Base-by-base conservation (phyloP, 140 eudicot species). In the Anethum foeniculum region DNA sequence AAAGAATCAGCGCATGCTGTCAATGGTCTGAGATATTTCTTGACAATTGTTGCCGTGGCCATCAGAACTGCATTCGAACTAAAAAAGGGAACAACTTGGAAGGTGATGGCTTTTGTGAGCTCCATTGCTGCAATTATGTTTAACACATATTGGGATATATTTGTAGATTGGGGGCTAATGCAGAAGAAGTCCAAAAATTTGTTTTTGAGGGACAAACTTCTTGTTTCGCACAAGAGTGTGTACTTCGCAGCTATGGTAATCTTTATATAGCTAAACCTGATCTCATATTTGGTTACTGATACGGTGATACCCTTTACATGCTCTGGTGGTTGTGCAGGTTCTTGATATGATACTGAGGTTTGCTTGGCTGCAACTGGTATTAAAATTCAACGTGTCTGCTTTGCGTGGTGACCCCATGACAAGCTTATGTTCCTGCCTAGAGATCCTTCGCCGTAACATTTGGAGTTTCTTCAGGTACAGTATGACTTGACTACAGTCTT, bases 391-490 rank as follows among this genome's bases (percentile, higher is more conserved):
- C 69, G 76, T 91, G 46, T 84, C 51, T 51, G 73, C 84, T 77
- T 81, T 94, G 65, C 89, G 83, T 44, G 94, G 91, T 72, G 82
- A 79, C 15, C 80, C 91, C 7, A 60, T 88, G 65, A 85, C 96
- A 65, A 87, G 87, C 74, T 30, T 87, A 44, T 87, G 90, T 82
- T 84, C 96, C n/a, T 94, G 89, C 86, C 84, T 94, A 23, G 98
- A 92, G 87, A 90, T 91, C 73, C 83, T 92, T 64, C 92, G 98
- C 15, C 96, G 98, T 75, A 96, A 97, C 71, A 86, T 91, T 64
- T 94, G 98, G 98, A 94, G 88, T 88, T 94, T 94, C 90, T 94
- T 91, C 89, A 94, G 98, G 97, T 93, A 89, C 34, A 21, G 14
- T 54, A 56, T 15, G 47, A 47, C n/a, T 39, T 43, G 28, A 19